These are phyloP conservation scores for Malassezia sympodialis DNA, from an alignment of 1,284 basidiomycete species.

Conservation along the genomic window DNA sequence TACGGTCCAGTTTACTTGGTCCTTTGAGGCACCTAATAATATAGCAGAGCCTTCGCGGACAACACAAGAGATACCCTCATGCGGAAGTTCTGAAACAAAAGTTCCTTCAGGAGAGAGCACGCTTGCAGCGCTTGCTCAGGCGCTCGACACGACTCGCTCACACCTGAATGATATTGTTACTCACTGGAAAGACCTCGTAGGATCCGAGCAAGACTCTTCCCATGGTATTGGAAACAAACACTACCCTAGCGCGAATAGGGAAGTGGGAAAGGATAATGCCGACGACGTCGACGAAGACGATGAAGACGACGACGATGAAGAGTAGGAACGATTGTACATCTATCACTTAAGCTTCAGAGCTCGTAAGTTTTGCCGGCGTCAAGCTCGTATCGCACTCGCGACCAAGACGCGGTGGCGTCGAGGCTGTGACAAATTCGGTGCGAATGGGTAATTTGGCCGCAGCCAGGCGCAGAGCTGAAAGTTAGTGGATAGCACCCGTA, in stretches of 20 bases:
- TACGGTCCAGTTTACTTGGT: neutral
- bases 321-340: neutral
- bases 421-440: constrained; percentile 73
- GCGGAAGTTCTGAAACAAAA: neutral
- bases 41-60: neutral
- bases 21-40: neutral
- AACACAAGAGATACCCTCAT: neutral
- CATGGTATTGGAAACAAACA: constrained; percentile 12
- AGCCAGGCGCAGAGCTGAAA: constrained; percentile 71
- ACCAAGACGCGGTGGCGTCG: constrained; percentile 69
- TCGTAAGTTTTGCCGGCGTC: neutral
- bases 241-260: neutral
- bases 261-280: neutral
- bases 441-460: constrained; percentile 77
- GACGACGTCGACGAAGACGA: constrained; percentile 1
- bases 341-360: neutral
- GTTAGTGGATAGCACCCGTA: constrained; percentile 48
- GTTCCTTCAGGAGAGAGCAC: neutral
- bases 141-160: constrained; percentile 3
- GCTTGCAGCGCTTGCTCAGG: neutral
- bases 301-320: neutral
- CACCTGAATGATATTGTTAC: constrained; percentile 11
- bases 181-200: constrained; percentile 17
- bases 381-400: constrained; percentile 21
- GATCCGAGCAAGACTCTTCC: constrained; percentile 10